Base-by-base conservation (phyloP, 176 grass and related monocot species). In the Oryza nivara region DNA sequence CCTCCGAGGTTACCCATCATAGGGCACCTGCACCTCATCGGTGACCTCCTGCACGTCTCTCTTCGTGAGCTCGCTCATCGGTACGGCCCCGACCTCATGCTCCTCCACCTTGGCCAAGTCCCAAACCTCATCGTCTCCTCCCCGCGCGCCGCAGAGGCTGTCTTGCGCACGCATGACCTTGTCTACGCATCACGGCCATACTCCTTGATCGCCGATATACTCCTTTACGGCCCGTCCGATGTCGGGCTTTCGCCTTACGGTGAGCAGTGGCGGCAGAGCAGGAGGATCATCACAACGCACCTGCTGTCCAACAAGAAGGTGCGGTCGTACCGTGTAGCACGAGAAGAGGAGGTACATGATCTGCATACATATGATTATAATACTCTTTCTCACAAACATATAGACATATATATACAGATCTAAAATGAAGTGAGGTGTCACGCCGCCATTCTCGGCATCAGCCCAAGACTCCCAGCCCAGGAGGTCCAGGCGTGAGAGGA, bases 1-100 rank as follows among this genome's bases (percentile, higher is more conserved):
- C 86, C 86, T 52, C 90, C 83, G 6, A 84, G 32, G 49, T 63
- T 86, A 0, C 90, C 90, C 7, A 15, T 92, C 48, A 70, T 89
- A 47, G 90, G 86, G 4, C 87, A 92, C 83, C 58, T 89, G 16
- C 90, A 89, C 74, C 90, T 88, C 49, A 3, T 92, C 7, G 90
- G 90, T 5, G 51, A 28, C 3, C 75, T 69, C 20, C 78, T 82
- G 1, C 90, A 92, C 58, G 72, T 63, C 35, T 35, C 35, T 3
- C 78, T 89, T 6, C 72, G 77, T 5, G 34, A 79, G 19, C 74
- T 89, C 11, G 76, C 80, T 16, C 52, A 56, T 9, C 61, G 61
- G 63, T 70, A 91, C 8, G 85, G 76, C 4, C 51, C 40, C 0
- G 74, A 83, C 32, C 70, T 91, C 61, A 84, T 88, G 85, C 74